Evolutionary conservation across 2,329 filamentous ascomycete species (phyloP), one percentile per base, ranked within the genome.

Genomic region (Neonectria neomacrospora): DNA sequence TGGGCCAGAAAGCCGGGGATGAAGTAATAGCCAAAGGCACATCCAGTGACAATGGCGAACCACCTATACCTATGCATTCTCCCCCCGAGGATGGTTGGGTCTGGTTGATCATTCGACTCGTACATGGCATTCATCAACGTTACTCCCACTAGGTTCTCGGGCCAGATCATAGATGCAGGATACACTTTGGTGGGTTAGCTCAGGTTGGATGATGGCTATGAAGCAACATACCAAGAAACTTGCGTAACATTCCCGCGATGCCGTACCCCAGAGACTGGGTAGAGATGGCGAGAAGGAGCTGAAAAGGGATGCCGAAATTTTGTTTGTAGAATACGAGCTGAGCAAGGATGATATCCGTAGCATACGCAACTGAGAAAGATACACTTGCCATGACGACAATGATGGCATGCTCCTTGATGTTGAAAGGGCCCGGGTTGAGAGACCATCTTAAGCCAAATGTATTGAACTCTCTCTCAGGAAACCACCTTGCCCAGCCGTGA

Each of bases 91-190:
- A 88, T 76, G 2, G 76, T 84, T 41, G 77, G 86, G 74, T 86
- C 85, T 2, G 77, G 79, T 14, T 77, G 71, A 16, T 85, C 80
- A 37, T 84, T 83, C 26, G 78, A 78, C 66, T 93, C 90, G 72
- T 94, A 91, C 81, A 94, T 89, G 64, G 90, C 89, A 68, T 90
- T 89, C 80, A 93, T 90, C 37, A 93, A 78, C 1, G 89, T 86
- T 8, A 90, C 86, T 5, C 86, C 85, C 55, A 90, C 89, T 23
- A 93, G 80, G 53, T 87, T 90, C 2, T 81, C 83, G 0, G 91
- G 91, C 90, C 90, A 93, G 62, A 93, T 91, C 88, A 93, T 91
- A 10, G 90, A 86, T 0, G 89, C 88, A 3, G 87, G 87, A 68
- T 88, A 88, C 11, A 88, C 84, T 86, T 58, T 6, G 20, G 9